Conservation (phyloP, 306 rosid species). For the Trichosanthes cucumerina region DNA sequence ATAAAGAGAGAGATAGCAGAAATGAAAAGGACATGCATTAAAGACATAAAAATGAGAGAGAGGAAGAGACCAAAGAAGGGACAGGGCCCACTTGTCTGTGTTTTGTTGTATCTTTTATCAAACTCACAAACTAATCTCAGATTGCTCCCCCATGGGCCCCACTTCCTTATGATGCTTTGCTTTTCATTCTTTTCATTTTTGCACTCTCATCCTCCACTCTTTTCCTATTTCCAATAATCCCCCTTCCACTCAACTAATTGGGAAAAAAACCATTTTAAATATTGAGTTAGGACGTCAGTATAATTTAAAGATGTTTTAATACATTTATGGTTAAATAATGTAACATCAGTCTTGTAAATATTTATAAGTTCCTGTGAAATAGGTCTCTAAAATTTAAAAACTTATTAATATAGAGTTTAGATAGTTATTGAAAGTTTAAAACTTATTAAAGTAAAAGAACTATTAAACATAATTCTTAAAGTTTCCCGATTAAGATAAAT, state of each 20-base stretch:
- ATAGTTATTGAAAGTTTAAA: too few relatives aligned
- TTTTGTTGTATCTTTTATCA: constrained; percentile 6
- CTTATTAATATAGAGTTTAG: too few relatives aligned
- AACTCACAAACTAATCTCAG: not conserved
- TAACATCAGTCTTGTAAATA: too few relatives aligned
- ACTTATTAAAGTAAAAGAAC: too few relatives aligned
- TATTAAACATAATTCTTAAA: not conserved
- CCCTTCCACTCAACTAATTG: not conserved
- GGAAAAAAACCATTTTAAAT: too few relatives aligned
- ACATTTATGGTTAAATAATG: too few relatives aligned
- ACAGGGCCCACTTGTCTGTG: constrained; percentile 1
- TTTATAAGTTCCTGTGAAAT: too few relatives aligned
- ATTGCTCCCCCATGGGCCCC: not conserved
- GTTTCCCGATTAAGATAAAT: too few relatives aligned
- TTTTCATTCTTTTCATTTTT: not conserved
- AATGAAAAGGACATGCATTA: not conserved
- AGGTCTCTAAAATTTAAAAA: too few relatives aligned
- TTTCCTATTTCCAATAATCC: not conserved
- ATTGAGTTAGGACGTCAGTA: too few relatives aligned
- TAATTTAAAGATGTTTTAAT: too few relatives aligned
- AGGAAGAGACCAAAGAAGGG: not conserved
- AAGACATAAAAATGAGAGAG: not conserved
- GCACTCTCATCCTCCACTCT: not conserved
- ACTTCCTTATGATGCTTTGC: not conserved
- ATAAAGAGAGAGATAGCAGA: not conserved